These are phyloP conservation scores for Corynascus novoguineensis DNA, from an alignment of 495 filamentous ascomycete species.

Conservation along the genomic window DNA sequence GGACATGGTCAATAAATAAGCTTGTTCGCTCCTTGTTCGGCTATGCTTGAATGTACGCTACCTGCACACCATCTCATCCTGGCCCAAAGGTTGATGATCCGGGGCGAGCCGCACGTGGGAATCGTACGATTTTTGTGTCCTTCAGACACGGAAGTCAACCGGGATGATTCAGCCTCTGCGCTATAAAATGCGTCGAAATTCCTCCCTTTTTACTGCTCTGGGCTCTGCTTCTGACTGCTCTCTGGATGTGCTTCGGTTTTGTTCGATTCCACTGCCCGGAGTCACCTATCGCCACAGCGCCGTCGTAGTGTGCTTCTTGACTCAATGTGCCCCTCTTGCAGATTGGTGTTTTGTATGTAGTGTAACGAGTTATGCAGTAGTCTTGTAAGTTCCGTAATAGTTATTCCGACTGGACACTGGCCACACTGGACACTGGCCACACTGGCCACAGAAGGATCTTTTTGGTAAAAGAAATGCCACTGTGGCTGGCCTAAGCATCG, in stretches of 20 bases:
- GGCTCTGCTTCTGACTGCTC: neutral
- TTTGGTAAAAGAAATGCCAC: neutral
- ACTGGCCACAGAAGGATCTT: too few species aligned
- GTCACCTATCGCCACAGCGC: too few species aligned
- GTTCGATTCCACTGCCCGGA: too few species aligned
- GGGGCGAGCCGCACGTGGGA: slow-evolving; percentile 24
- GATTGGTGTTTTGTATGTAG: too few species aligned
- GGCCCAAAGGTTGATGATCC: slow-evolving; percentile 24
- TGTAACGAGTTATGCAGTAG: too few species aligned
- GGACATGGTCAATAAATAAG: slow-evolving; percentile 8
- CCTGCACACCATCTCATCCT: slow-evolving; percentile 14
- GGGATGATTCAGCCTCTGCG: neutral
- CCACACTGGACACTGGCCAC: too few species aligned
- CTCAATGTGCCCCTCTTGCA: too few species aligned
- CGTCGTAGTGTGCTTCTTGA: too few species aligned
- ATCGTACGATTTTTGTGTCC: slow-evolving; percentile 30
- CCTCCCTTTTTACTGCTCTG: neutral
- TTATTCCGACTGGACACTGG: too few species aligned
- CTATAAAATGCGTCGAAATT: slow-evolving; percentile 1
- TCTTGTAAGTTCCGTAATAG: too few species aligned
- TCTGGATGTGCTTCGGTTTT: neutral
- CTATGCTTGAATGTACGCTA: too few species aligned
- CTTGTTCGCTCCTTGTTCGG: slow-evolving; percentile 6
- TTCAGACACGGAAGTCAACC: slow-evolving; percentile 8
- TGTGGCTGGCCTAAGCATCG: too few species aligned